A percentile compares a stretch with the other conserved stretches of the same genome.
These are phyloP conservation scores for Nicotiana undulata DNA, from an alignment of 257 asterid genomes.

Conservation along the genomic window DNA sequence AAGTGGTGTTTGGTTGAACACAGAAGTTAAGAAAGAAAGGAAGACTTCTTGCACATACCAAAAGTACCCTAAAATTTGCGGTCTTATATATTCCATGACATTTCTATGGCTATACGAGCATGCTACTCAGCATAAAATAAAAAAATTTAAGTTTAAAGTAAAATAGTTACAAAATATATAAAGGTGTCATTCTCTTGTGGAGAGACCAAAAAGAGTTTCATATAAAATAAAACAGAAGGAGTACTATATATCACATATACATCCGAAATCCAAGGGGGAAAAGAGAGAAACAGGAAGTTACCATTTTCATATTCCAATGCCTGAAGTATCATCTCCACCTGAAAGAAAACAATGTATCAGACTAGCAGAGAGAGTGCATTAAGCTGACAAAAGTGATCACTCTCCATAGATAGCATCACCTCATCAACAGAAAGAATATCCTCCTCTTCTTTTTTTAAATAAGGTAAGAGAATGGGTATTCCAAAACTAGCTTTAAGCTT, in stretches of 20 bases:
- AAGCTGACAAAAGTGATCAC: neutral
- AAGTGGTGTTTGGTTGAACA: neutral
- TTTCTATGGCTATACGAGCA: neutral
- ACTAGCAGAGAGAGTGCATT: neutral
- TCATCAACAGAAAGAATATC: neutral
- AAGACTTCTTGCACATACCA: neutral
- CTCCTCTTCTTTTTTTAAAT: neutral
- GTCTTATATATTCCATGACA: neutral
- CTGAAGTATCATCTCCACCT: conserved; percentile 99
- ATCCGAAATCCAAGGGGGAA: neutral
- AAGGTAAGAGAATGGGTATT: neutral
- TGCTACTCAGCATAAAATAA: neutral
- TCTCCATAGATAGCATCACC: neutral
- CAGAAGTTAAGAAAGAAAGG: neutral
- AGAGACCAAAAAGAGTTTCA: neutral
- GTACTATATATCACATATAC: neutral
- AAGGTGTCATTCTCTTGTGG: neutral
- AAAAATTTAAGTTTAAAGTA: neutral
- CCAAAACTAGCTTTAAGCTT: neutral
- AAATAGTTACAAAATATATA: neutral
- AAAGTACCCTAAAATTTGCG: neutral
- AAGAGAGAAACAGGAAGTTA: conserved; percentile 17
- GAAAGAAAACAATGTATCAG: conserved; percentile 12
- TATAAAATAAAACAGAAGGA: neutral
- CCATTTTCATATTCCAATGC: conserved; percentile 94